These are phyloP conservation scores for Kernera saxatilis DNA, from an alignment of 345 rosid genomes.

Conservation along the genomic window DNA sequence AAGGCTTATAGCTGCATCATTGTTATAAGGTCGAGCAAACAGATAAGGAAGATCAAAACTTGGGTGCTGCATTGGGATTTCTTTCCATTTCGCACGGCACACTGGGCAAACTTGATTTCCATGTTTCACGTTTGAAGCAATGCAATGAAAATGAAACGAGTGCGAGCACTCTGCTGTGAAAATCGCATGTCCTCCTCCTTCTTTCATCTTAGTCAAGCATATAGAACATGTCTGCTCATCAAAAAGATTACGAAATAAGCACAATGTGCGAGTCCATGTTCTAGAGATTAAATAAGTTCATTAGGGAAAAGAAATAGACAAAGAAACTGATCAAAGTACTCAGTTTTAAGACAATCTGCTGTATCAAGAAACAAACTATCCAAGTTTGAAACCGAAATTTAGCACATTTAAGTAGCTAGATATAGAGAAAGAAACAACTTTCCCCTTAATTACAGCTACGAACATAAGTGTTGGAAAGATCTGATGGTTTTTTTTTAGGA, in stretches of 20 bases:
- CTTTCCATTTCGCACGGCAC: conserved; percentile 90
- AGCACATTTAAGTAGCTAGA: not conserved
- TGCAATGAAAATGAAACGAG: conserved; percentile 94
- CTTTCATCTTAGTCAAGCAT: conserved; percentile 85
- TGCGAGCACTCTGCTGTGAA: conserved; percentile 96
- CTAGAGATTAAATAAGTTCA: not conserved
- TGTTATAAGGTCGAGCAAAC: conserved; percentile 36
- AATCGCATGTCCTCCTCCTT: conserved; percentile 82
- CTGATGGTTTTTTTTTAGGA: not conserved
- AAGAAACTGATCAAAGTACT: not conserved
- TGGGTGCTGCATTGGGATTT: conserved; percentile 74
- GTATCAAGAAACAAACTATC: conserved; percentile 5
- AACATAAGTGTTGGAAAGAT: not conserved
- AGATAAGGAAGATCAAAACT: conserved; percentile 39
- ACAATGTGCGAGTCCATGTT: not conserved
- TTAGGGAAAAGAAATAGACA: not conserved
- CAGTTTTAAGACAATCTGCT: not conserved
- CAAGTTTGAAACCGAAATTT: not conserved
- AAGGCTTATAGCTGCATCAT: conserved; percentile 52
- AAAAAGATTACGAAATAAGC: not conserved
- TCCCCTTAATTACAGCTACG: conserved; percentile 12
- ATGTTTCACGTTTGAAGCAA: conserved; percentile 79
- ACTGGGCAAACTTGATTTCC: conserved; percentile 89
- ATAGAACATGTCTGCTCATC: conserved; percentile 74
- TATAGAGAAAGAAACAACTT: not conserved